Evolutionary conservation across 2,329 filamentous ascomycete genomes (phyloP), one percentile per base, ranked within the genome.

Genomic region (Cladophialophora immunda): DNA sequence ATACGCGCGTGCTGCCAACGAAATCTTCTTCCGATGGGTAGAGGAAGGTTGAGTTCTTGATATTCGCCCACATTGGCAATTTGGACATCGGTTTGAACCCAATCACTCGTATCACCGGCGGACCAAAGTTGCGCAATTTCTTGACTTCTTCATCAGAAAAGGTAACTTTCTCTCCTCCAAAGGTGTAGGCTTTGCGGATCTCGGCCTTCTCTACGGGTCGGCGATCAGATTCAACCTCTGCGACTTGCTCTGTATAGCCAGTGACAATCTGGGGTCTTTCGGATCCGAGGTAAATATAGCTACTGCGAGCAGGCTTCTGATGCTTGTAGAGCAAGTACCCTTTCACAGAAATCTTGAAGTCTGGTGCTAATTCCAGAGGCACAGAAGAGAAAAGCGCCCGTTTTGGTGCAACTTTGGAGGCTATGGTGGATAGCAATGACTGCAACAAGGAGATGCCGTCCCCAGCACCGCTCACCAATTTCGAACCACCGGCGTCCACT

Each of bases 1-100:
- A 99, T 2, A 97, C 93, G 7, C 95, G 89, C 0, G 93, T 96
- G 1, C 94, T 98, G 22, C 95, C 95, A 29, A 97, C 86, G 73
- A 89, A 97, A 68, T 92, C 91, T 70, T 93, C 90, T 79, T 99
- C 95, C 19, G 91, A 95, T 0, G 95, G 95, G 75, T 97, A 98
- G 66, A 99, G 92, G 78, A 97, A 99, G 0, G 89, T 92, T 0
- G 94, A 92, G 73, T 94, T 93, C 75, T 92, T 92, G 57, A 92
- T 84, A 36, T 92, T 93, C 1, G 93, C 92, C 93, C 94, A 97
- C 19, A 90, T 83, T 0, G 92, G 91, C 1, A 97, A 82, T 73
- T 87, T 82, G 1, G 86, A 87, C 30, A 92, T 83, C 6, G 92
- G 88, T 76, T 98, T 99, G 85, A 99, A 99, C 5, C 95, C 95